Conservation (phyloP, 306 rosid species). For the Crotalaria pallida region DNA sequence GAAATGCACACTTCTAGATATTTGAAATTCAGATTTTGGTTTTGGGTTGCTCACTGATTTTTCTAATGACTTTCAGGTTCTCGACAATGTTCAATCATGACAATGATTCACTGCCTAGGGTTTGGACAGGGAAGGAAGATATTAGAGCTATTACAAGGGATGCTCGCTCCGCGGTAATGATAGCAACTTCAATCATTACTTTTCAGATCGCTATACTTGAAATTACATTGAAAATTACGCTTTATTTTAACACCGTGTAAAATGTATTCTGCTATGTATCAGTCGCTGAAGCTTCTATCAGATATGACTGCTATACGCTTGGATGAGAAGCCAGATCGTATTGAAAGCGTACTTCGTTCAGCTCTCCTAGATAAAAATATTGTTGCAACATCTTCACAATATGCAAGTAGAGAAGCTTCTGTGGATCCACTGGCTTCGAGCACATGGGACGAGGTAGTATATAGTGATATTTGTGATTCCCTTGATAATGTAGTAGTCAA, state of each 20-base stretch:
- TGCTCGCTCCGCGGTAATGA: constrained; percentile 65
- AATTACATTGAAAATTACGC: constrained; percentile 5
- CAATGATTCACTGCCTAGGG: constrained; percentile 77
- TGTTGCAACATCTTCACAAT: constrained; percentile 40
- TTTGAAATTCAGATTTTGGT: constrained; percentile 2
- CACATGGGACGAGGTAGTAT: constrained; percentile 86
- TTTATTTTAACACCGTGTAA: constrained; percentile 15
- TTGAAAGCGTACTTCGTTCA: constrained; percentile 47
- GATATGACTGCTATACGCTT: constrained; percentile 80
- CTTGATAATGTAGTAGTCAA: neutral
- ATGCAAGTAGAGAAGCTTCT: constrained; percentile 34
- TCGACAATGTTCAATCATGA: constrained; percentile 75
- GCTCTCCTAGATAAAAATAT: constrained; percentile 51
- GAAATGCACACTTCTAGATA: neutral
- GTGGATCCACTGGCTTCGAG: constrained; percentile 75
- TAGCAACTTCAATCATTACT: constrained; percentile 5
- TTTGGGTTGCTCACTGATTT: constrained; percentile 24
- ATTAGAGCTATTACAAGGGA: constrained; percentile 68
- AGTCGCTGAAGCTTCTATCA: constrained; percentile 78
- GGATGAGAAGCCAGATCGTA: constrained; percentile 69
- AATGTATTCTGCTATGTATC: constrained; percentile 26
- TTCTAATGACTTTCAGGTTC: constrained; percentile 54
- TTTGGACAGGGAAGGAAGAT: constrained; percentile 93
- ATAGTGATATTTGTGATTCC: constrained; percentile 18
- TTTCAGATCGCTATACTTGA: neutral